Evolutionary conservation across 306 rosid species (phyloP).

Genomic region (Vicia sativa): DNA sequence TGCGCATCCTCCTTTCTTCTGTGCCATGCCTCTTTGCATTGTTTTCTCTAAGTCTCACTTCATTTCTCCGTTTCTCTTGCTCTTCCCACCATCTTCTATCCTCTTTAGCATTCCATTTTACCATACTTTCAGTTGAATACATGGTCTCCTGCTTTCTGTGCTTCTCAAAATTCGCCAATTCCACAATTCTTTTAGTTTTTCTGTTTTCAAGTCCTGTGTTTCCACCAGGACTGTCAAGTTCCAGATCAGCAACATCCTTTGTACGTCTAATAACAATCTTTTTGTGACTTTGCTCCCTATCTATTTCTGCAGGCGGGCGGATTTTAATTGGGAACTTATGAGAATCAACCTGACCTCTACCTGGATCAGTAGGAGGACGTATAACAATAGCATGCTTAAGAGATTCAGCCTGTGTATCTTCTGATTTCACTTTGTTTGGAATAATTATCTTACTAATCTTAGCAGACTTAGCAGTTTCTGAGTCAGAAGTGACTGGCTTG

Average conservation of each 20-base stretch:
- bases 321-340: conserved; percentile 51
- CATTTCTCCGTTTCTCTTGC: conserved; percentile 70
- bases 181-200: conserved; percentile 90
- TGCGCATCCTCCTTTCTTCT: conserved; percentile 63
- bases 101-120: conserved; percentile 61
- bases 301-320: conserved; percentile 54
- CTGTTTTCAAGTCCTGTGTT: conserved; percentile 58
- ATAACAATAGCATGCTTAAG: conserved; percentile 63
- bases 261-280: conserved; percentile 76
- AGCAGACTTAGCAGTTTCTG: conserved; percentile 70
- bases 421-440: conserved; percentile 67
- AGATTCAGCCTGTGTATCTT: conserved; percentile 67
- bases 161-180: conserved; percentile 70
- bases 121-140: conserved; percentile 48
- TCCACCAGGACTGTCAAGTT: conserved; percentile 69
- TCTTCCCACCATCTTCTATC: conserved; percentile 77
- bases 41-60: conserved; percentile 63
- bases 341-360: conserved; percentile 57
- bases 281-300: conserved; percentile 72
- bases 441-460: conserved; percentile 72
- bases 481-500: conserved; percentile 70
- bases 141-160: conserved; percentile 58
- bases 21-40: conserved; percentile 59
- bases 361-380: conserved; percentile 66
- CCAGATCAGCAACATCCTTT: conserved; percentile 72